phyloP scores from a whole-genome alignment of 1,284 basidiomycete genomes.

The Leccinum subrobustum region DNA sequence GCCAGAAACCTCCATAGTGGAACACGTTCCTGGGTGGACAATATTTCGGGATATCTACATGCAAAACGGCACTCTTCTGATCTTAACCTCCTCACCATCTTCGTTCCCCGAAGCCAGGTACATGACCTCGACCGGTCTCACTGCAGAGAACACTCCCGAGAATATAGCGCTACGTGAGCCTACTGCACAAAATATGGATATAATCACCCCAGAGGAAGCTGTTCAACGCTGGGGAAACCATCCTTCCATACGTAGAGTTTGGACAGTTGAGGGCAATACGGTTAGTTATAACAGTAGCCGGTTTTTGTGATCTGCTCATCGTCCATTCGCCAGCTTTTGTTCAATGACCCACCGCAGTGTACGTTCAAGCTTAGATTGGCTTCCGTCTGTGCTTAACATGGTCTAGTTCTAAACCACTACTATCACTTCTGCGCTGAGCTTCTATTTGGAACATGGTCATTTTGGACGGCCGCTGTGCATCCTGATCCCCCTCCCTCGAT shows the following conservation, averaged over 20 bases:
- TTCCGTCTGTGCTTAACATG: conserved; percentile 4
- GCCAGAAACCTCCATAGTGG: conserved; percentile 51
- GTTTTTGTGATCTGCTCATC: not conserved
- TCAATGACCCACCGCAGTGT: conserved; percentile 68
- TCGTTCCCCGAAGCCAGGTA: conserved; percentile 61
- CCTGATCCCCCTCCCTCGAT: conserved; percentile 49
- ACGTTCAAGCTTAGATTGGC: conserved; percentile 7
- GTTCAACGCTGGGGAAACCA: conserved; percentile 54
- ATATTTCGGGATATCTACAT: conserved; percentile 78
- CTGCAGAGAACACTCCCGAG: conserved; percentile 57
- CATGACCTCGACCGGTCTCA: conserved; percentile 70
- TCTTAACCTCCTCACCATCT: conserved; percentile 48
- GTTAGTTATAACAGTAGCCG: conserved; percentile 36
- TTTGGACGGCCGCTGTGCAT: conserved; percentile 56
- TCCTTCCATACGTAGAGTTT: conserved; percentile 44
- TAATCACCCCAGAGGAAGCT: conserved; percentile 63
- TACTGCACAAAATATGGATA: conserved; percentile 56
- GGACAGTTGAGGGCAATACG: conserved; percentile 68
- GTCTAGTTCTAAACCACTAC: conserved; percentile 68
- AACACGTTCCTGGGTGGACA: conserved; percentile 80
- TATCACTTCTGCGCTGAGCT: conserved; percentile 83
- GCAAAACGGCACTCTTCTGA: conserved; percentile 71
- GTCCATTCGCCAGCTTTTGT: conserved; percentile 42
- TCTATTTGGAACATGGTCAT: conserved; percentile 68
- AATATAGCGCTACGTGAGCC: conserved; percentile 68